Percentiles rank a stretch among this genome's conserved stretches.
Conservation (phyloP, 495 filamentous ascomycete species). For the Barbatosphaeria neglecta region DNA sequence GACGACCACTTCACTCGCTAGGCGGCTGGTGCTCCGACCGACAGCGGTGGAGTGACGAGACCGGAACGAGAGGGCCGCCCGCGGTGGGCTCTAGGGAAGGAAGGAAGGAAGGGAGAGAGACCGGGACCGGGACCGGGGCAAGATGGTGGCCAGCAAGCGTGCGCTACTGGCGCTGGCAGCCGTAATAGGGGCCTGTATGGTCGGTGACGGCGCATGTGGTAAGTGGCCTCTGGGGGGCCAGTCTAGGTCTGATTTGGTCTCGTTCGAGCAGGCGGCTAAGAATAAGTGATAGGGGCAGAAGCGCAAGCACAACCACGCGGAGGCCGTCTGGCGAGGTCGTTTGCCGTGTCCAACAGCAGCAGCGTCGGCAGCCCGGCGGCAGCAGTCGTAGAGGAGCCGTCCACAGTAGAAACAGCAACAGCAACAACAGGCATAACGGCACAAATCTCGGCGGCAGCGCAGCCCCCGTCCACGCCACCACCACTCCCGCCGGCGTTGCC, state of each 20-base stretch:
- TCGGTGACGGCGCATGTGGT: conserved; percentile 17
- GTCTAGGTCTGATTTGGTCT: background rate
- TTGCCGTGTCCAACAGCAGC: background rate
- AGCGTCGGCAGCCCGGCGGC: too few relatives aligned
- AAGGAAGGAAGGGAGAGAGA: background rate
- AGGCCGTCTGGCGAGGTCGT: background rate
- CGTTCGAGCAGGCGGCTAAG: background rate
- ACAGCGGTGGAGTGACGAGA: too few relatives aligned
- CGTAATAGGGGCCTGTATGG: conserved; percentile 12
- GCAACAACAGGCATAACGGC: too few relatives aligned
- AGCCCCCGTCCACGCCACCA: background rate
- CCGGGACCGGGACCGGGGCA: background rate
- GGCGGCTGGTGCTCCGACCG: too few relatives aligned
- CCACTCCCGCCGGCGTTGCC: background rate
- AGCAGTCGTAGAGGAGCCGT: too few relatives aligned
- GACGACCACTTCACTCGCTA: too few relatives aligned
- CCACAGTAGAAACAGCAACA: too few relatives aligned
- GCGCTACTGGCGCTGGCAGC: conserved; percentile 20
- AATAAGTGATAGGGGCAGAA: too few relatives aligned
- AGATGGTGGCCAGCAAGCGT: conserved; percentile 15
- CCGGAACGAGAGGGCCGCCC: too few relatives aligned
- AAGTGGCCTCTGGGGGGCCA: background rate
- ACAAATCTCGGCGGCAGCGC: background rate
- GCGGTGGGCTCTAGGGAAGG: background rate
- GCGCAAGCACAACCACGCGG: background rate